Conservation (phyloP, 306 rosid genomes). For the Vachellia pachyceras region DNA sequence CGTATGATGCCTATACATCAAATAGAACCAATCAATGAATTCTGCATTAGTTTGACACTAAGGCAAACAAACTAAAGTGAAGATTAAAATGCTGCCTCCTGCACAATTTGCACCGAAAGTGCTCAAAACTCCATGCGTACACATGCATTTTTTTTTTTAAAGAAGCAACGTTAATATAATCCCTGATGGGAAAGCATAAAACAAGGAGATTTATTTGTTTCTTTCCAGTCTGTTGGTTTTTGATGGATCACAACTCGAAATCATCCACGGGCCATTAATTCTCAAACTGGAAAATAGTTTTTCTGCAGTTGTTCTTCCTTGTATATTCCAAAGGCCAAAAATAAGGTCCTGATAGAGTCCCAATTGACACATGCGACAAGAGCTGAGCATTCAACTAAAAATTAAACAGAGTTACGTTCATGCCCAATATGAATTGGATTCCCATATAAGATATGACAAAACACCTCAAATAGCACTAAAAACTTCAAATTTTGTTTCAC, state of each 20-base stretch:
- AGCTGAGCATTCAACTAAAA: background rate
- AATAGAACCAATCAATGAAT: slow-evolving; percentile 16
- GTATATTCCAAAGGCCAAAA: slow-evolving; percentile 6
- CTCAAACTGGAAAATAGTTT: background rate
- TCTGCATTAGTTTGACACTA: background rate
- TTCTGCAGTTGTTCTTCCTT: background rate
- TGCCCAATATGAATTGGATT: background rate
- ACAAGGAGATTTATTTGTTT: background rate
- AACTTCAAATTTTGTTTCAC: background rate
- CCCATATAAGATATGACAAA: background rate
- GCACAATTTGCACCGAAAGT: background rate
- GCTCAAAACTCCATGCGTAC: background rate
- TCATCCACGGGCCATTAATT: background rate
- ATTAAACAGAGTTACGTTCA: background rate
- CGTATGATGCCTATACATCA: slow-evolving; percentile 66
- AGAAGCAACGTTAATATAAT: background rate
- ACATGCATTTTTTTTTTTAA: slow-evolving; percentile 7
- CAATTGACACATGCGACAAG: background rate
- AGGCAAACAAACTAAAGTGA: background rate
- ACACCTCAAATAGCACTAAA: background rate
- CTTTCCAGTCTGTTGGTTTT: background rate
- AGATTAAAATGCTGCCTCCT: background rate
- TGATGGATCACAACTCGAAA: background rate
- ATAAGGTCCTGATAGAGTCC: background rate
- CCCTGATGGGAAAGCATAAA: background rate